These are phyloP conservation scores for Candida yuanshanica DNA, from an alignment of 805 yeast genomes.

Conservation along the genomic window DNA sequence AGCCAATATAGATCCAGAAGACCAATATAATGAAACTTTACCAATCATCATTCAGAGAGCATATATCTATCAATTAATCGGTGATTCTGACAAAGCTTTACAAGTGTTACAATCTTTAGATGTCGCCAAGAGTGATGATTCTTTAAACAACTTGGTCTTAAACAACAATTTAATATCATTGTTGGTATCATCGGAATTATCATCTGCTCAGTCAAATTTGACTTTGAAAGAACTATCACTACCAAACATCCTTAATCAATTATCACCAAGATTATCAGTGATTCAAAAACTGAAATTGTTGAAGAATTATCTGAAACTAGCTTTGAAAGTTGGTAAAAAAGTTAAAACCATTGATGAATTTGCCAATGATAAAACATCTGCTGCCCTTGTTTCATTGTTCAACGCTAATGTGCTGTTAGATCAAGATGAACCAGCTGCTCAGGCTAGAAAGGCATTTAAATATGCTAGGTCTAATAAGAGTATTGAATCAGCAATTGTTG, in stretches of 20 bases:
- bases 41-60: slow-evolving; percentile 61
- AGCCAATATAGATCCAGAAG: slow-evolving; percentile 37
- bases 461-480: slow-evolving; percentile 26
- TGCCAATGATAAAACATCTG: slow-evolving; percentile 11
- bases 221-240: slow-evolving; percentile 29
- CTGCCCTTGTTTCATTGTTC: slow-evolving; percentile 9
- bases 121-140: slow-evolving; percentile 18
- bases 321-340: slow-evolving; percentile 14
- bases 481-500: slow-evolving; percentile 27
- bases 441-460: slow-evolving; percentile 30
- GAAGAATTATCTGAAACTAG: slow-evolving; percentile 19
- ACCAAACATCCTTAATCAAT: slow-evolving; percentile 17
- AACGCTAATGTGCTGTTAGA: slow-evolving; percentile 15
- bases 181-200: background rate
- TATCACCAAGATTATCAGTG: slow-evolving; percentile 19
- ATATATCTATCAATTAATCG: slow-evolving; percentile 42
- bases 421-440: slow-evolving; percentile 13
- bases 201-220: slow-evolving; percentile 15
- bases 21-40: slow-evolving; percentile 43
- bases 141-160: slow-evolving; percentile 25
- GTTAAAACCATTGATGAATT: slow-evolving; percentile 3
- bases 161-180: slow-evolving; percentile 25
- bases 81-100: slow-evolving; percentile 31
- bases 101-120: slow-evolving; percentile 31
- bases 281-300: slow-evolving; percentile 15